These are phyloP conservation scores for Tubosaeta sp. DNA, from an alignment of 768 basidiomycete species.

Conservation along the genomic window DNA sequence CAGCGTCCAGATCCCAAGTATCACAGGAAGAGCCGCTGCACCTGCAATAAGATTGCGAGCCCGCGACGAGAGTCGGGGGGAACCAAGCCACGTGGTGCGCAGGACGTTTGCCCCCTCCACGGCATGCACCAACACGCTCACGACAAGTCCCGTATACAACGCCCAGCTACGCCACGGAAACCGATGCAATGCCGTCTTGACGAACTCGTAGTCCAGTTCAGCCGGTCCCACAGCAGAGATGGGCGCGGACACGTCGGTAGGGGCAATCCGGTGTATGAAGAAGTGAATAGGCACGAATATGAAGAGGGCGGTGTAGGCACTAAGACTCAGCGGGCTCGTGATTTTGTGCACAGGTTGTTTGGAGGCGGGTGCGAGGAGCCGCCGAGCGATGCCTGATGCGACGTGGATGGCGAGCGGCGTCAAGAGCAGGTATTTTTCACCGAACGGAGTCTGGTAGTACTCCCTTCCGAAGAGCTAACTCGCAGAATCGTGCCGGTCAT, in stretches of 20 bases:
- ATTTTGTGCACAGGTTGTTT: slow-evolving; percentile 31
- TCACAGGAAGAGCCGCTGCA: slow-evolving; percentile 44
- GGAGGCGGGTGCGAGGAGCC: slow-evolving; percentile 43
- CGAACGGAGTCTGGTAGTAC: slow-evolving; percentile 74
- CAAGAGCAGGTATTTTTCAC: slow-evolving; percentile 66
- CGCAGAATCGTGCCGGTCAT: neutral
- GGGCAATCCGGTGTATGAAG: slow-evolving; percentile 61
- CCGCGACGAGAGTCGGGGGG: slow-evolving; percentile 9
- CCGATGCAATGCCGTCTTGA: slow-evolving; percentile 60
- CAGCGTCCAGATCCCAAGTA: slow-evolving; percentile 52
- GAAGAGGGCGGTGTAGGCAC: slow-evolving; percentile 55
- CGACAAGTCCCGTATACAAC: slow-evolving; percentile 60
- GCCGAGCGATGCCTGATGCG: slow-evolving; percentile 53
- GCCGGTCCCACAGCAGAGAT: slow-evolving; percentile 53
- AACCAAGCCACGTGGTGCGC: slow-evolving; percentile 41
- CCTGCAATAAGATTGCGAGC: slow-evolving; percentile 31
- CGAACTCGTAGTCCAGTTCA: slow-evolving; percentile 80
- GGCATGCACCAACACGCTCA: slow-evolving; percentile 53
- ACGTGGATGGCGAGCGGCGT: slow-evolving; percentile 65
- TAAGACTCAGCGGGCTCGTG: slow-evolving; percentile 45
- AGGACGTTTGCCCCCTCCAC: slow-evolving; percentile 57
- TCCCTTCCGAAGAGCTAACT: slow-evolving; percentile 73
- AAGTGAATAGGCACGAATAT: slow-evolving; percentile 67
- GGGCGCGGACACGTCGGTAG: slow-evolving; percentile 38
- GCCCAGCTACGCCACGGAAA: slow-evolving; percentile 64